Conservation (phyloP, 2,329 filamentous ascomycete species). For the Nakataea oryzae region DNA sequence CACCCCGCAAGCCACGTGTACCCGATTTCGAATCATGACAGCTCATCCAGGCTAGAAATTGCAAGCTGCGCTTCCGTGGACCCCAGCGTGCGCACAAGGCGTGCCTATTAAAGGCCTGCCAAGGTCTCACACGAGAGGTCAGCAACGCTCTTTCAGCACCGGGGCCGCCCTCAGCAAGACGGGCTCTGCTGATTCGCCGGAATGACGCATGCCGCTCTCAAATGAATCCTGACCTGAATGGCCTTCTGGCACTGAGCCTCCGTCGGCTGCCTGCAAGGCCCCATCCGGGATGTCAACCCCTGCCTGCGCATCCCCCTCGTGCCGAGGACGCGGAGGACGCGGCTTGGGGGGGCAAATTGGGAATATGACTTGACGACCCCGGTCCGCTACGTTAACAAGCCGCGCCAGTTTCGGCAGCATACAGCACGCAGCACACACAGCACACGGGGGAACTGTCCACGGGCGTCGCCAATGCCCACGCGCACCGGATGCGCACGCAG, state of each 20-base stretch:
- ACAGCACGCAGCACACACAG: background rate
- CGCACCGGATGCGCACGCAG: background rate
- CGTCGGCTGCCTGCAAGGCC: background rate
- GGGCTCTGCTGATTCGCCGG: too few species aligned
- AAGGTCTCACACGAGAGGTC: too few species aligned
- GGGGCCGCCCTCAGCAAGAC: too few species aligned
- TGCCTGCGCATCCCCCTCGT: background rate
- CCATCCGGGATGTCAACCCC: background rate
- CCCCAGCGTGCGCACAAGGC: background rate
- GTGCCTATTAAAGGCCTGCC: background rate
- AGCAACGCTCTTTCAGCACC: too few species aligned
- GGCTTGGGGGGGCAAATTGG: background rate
- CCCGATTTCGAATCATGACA: background rate
- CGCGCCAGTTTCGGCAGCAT: background rate
- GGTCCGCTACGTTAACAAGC: too few species aligned
- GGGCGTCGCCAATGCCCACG: background rate
- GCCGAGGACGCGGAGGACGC: background rate
- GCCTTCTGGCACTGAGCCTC: too few species aligned
- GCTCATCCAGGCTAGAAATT: too few species aligned
- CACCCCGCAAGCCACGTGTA: background rate
- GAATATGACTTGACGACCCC: background rate
- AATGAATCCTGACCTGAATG: too few species aligned
- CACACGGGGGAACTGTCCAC: too few species aligned
- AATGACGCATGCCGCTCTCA: too few species aligned
- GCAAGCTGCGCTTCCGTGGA: background rate